Evolutionary conservation across 2,329 filamentous ascomycete genomes (phyloP).

Genomic region (Xylariaceae sp.): DNA sequence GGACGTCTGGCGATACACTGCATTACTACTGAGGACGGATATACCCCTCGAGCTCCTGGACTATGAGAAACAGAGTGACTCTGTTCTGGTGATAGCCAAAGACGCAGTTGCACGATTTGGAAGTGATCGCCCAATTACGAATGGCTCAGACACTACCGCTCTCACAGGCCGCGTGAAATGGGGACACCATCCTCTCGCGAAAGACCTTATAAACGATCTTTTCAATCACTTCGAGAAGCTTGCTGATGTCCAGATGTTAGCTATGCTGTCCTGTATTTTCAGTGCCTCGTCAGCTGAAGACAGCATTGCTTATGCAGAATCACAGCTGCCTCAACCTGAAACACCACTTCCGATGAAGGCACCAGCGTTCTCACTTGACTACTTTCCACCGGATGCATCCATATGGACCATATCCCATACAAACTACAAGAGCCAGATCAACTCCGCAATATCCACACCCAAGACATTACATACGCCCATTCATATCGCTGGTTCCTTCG

Average conservation of each 20-base stretch:
- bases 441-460: constrained; percentile 54
- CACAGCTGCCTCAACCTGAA: constrained; percentile 53
- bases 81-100: constrained; percentile 65
- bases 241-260: constrained; percentile 66
- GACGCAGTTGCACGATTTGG: constrained; percentile 49
- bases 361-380: constrained; percentile 62
- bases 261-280: constrained; percentile 68
- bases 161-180: constrained; percentile 62
- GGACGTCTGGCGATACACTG: constrained; percentile 79
- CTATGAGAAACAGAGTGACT: constrained; percentile 51
- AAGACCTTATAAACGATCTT: constrained; percentile 57
- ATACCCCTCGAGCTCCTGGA: constrained; percentile 65
- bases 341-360: constrained; percentile 63
- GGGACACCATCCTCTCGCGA: constrained; percentile 62
- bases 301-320: constrained; percentile 54
- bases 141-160: constrained; percentile 17
- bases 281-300: constrained; percentile 56
- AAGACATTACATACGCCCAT: constrained; percentile 54
- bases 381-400: constrained; percentile 57
- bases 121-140: constrained; percentile 15
- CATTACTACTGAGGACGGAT: constrained; percentile 71
- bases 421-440: constrained; percentile 48
- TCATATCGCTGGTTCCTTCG: constrained; percentile 51
- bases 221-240: constrained; percentile 60
- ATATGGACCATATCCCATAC: constrained; percentile 43